Percentiles rank a stretch among this genome's conserved stretches.
These are phyloP conservation scores for Coccomyxa sp. DNA, from an alignment of 139 green algal genomes.

Conservation along the genomic window DNA sequence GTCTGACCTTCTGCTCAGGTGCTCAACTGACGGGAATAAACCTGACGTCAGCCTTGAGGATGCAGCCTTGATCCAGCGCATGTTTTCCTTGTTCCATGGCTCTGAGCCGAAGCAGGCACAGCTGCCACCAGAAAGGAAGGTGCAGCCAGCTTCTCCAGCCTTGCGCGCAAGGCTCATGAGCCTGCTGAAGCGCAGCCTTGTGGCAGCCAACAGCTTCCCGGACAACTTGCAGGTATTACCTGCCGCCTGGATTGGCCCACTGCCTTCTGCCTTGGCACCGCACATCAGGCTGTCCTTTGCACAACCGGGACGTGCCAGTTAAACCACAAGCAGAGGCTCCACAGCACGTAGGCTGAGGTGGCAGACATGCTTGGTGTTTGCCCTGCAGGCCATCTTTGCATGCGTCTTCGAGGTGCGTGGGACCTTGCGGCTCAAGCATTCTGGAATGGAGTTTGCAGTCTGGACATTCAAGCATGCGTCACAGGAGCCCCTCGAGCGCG, in stretches of 20 bases:
- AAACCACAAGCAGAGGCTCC: no score
- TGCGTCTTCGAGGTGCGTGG: conserved; percentile 48
- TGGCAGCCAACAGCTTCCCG: conserved; percentile 77
- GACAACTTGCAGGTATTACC: conserved; percentile 34
- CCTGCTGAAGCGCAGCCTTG: conserved; percentile 57
- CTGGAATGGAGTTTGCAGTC: conserved; percentile 86
- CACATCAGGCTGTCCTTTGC: no score
- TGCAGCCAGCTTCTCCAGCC: conserved; percentile 24
- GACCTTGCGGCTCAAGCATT: conserved; percentile 47
- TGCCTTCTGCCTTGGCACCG: no score
- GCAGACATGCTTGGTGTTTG: no score
- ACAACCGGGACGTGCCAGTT: no score
- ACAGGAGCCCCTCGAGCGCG: conserved; percentile 50
- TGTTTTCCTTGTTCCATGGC: conserved; percentile 70
- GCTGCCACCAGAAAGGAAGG: background rate
- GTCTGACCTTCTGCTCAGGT: conserved; percentile 8
- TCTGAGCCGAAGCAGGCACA: background rate
- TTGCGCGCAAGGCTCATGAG: conserved; percentile 37
- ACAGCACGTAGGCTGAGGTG: no score
- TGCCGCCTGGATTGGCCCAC: no score
- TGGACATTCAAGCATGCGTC: conserved; percentile 78
- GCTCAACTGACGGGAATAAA: conserved; percentile 31
- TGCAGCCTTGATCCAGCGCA: conserved; percentile 25
- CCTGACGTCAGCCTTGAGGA: conserved; percentile 67
- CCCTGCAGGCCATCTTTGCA: conserved; percentile 36